These are phyloP conservation scores for Alternaria dauci DNA, from an alignment of 2,329 filamentous ascomycete species.

Conservation along the genomic window DNA sequence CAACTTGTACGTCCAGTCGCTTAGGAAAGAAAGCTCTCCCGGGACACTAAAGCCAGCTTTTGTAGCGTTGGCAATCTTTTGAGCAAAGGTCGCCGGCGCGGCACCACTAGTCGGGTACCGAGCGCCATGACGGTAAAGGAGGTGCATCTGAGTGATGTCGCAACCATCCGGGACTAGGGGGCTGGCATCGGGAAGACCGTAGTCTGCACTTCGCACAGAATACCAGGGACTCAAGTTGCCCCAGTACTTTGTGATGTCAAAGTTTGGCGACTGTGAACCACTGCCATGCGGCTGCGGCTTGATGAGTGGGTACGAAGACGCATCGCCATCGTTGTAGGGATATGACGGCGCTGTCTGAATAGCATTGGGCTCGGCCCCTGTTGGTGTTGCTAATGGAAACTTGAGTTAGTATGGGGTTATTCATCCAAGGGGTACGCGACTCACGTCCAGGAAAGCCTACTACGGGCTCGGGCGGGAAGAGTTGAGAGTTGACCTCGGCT, in stretches of 20 bases:
- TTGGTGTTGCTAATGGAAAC: conserved; percentile 28
- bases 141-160: conserved; percentile 38
- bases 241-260: conserved; percentile 44
- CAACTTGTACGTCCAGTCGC: conserved; percentile 41
- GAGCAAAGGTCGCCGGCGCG: conserved; percentile 34
- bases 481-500: conserved; percentile 34
- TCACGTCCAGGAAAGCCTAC: conserved; percentile 38
- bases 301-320: conserved; percentile 35
- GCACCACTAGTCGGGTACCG: conserved; percentile 42
- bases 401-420: background rate
- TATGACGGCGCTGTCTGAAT: conserved; percentile 40
- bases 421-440: background rate
- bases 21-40: conserved; percentile 38
- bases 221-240: conserved; percentile 44
- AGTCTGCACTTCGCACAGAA: conserved; percentile 39
- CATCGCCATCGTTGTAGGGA: conserved; percentile 38
- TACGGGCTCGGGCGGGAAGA: conserved; percentile 40
- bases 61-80: conserved; percentile 38
- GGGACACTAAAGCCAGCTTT: conserved; percentile 35
- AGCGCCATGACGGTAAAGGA: conserved; percentile 43
- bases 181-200: conserved; percentile 37
- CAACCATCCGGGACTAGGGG: conserved; percentile 39
- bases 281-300: conserved; percentile 33
- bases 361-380: conserved; percentile 38
- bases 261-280: conserved; percentile 23